Evolutionary conservation across 1,284 basidiomycete genomes (phyloP).

Genomic region (Ustilago trichophora): DNA sequence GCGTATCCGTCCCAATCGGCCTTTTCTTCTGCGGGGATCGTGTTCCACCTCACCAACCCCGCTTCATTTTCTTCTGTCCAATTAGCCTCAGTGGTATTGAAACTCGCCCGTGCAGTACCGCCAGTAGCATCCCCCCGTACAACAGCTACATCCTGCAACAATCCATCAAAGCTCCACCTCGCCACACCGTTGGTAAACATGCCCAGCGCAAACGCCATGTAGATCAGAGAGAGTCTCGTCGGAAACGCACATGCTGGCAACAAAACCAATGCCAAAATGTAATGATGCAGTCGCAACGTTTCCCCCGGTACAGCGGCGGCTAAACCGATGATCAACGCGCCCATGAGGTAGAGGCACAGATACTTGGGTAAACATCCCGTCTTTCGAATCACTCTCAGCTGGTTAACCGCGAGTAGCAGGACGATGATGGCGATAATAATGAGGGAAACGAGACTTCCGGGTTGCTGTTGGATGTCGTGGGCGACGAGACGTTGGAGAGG

Average conservation of each 20-base stretch:
- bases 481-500: conserved; percentile 72
- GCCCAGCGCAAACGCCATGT: conserved; percentile 82
- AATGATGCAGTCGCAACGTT: conserved; percentile 68
- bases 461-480: conserved; percentile 75
- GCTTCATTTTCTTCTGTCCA: conserved; percentile 12
- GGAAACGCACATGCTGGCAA: conserved; percentile 83
- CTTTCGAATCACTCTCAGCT: conserved; percentile 81
- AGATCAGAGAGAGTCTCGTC: conserved; percentile 79
- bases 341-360: conserved; percentile 68
- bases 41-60: conserved; percentile 73
- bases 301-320: conserved; percentile 74
- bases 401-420: conserved; percentile 71
- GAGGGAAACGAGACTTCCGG: conserved; percentile 77
- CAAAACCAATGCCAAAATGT: conserved; percentile 78
- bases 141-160: conserved; percentile 80
- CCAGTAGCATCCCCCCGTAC: conserved; percentile 78
- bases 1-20: conserved; percentile 77
- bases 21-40: conserved; percentile 68
- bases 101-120: conserved; percentile 76
- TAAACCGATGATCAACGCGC: conserved; percentile 75
- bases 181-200: conserved; percentile 72
- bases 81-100: conserved; percentile 68
- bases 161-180: conserved; percentile 74
- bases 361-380: conserved; percentile 83
- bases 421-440: conserved; percentile 75